Conservation (phyloP, 768 basidiomycete genomes). For the Lanmaoa pseudosensibilis region DNA sequence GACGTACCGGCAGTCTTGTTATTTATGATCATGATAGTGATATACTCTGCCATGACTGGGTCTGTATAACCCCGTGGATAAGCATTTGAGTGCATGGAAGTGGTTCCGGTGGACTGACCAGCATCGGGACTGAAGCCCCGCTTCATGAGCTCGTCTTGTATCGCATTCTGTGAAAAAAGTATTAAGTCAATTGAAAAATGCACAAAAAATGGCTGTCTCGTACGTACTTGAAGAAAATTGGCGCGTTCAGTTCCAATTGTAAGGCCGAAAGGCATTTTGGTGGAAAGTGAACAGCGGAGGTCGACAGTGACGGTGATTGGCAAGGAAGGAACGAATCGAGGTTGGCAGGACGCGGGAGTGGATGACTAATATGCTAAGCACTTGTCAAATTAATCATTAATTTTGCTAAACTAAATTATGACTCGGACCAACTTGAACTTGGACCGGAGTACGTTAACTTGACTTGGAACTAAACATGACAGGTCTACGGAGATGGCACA, state of each 20-base stretch:
- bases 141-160: slow-evolving; percentile 77
- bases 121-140: slow-evolving; percentile 74
- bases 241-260: slow-evolving; percentile 81
- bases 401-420: neutral
- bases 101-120: slow-evolving; percentile 45
- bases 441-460: neutral
- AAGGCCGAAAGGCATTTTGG: slow-evolving; percentile 67
- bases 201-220: neutral
- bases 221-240: slow-evolving; percentile 60
- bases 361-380: slow-evolving; percentile 31
- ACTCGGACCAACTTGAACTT: neutral
- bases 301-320: slow-evolving; percentile 28
- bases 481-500: neutral
- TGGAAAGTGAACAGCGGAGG: slow-evolving; percentile 21
- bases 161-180: slow-evolving; percentile 54
- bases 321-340: slow-evolving; percentile 26
- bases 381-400: slow-evolving; percentile 8
- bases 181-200: slow-evolving; percentile 13
- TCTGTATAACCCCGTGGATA: slow-evolving; percentile 42
- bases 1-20: slow-evolving; percentile 75
- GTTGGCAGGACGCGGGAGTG: slow-evolving; percentile 15
- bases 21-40: slow-evolving; percentile 94
- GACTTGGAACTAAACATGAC: neutral
- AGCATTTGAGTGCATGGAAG: slow-evolving; percentile 11
- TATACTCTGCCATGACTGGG: slow-evolving; percentile 91